Evolutionary conservation across 2,329 filamentous ascomycete genomes (phyloP).

Genomic region (Penicillium sp.): DNA sequence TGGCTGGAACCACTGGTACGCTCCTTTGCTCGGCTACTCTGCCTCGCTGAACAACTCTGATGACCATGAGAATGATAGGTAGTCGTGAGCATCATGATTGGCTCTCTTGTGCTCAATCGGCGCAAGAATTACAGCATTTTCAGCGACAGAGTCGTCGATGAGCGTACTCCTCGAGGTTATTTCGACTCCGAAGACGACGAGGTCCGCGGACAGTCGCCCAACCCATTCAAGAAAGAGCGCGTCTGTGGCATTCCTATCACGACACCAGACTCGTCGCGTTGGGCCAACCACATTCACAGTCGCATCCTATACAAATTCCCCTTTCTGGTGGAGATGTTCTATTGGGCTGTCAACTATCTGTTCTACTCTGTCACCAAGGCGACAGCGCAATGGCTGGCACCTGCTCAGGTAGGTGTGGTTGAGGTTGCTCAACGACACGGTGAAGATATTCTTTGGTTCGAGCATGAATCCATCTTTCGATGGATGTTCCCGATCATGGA

Average conservation of each 20-base stretch:
- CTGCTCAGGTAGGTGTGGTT: constrained; percentile 52
- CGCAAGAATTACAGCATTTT: constrained; percentile 49
- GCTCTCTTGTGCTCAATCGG: constrained; percentile 53
- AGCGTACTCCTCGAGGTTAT: constrained; percentile 7
- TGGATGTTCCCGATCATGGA: constrained; percentile 47
- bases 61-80: constrained; percentile 38
- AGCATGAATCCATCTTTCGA: constrained; percentile 42
- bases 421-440: constrained; percentile 51
- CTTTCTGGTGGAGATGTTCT: constrained; percentile 73
- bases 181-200: constrained; percentile 10
- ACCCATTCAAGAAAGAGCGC: background rate
- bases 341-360: constrained; percentile 67
- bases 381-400: constrained; percentile 53
- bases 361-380: constrained; percentile 64
- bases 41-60: background rate
- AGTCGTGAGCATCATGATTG: constrained; percentile 53
- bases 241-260: constrained; percentile 52
- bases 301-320: constrained; percentile 67
- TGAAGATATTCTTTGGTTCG: constrained; percentile 47
- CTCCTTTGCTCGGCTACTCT: background rate
- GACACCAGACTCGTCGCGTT: constrained; percentile 64
- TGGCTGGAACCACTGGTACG: constrained; percentile 41
- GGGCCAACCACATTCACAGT: constrained; percentile 61
- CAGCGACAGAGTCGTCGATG: constrained; percentile 13
- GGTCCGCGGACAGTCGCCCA: constrained; percentile 16